Base-by-base conservation (phyloP, 306 rosid species). In the Abrus precatorius region DNA sequence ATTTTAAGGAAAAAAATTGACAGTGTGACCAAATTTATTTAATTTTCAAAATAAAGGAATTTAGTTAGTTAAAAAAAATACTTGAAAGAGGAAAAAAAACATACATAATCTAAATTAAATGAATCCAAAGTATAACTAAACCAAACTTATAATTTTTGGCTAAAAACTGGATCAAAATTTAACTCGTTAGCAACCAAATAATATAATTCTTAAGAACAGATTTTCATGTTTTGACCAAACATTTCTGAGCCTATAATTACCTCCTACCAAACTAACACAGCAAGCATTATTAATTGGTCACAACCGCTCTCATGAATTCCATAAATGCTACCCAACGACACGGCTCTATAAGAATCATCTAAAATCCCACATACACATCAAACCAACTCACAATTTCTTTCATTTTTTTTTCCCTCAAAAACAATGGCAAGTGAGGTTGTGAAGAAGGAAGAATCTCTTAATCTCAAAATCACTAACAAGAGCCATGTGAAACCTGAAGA, bases 401-500 rank as follows among this genome's bases (percentile, higher is more conserved):
- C 20, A 55, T 7, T 12, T 7, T 0, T 8, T 1, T 52, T n/a
- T 40, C 13, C 34, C 7, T 7, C 3, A 55, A 32, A 0, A 71
- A 80, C 45, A 79, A 90, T 90, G 97, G 90, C 89, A 36, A 36
- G 84, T 5, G 92, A 82, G 64, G 49, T 52, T 5, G 88, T 41
- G 30, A 79, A 87, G 52, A 76, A 84, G 70, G 80, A 40, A 45
- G 74, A 78, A 27, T 13, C 45, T 1, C 72, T 84, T 44, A 91
- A 89, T 57, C 90, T 90, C 76, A 91, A 86, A 78, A 30, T 91
- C 88, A 89, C 82, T 1, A 47, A 54, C 45, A 89, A 89, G 72
- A 69, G 69, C 79, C 91, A 89, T 69, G 90, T 94, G 76, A 89
- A 85, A 44, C 95, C 98, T 4, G 80, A 29, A 41, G 86, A 85